phyloP scores from a whole-genome alignment of 352 stramenopile genomes.

The Phytopythium boreale region DNA sequence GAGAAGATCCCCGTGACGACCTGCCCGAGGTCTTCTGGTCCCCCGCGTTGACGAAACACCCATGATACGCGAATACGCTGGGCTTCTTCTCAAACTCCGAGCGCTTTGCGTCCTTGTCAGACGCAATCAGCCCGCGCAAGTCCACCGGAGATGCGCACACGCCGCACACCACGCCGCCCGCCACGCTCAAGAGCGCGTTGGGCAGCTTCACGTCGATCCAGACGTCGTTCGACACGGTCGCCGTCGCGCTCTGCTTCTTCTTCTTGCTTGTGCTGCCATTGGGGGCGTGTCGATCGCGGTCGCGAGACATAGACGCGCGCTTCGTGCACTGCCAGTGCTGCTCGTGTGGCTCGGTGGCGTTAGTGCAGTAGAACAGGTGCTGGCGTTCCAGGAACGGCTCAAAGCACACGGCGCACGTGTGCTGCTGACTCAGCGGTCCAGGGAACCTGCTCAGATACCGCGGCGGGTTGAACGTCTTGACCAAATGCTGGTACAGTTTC shows the following conservation, averaged over 20 bases:
- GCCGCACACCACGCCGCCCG: conserved; percentile 51
- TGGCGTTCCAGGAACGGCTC: conserved; percentile 73
- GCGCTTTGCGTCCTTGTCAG: conserved; percentile 43
- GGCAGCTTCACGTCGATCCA: conserved; percentile 55
- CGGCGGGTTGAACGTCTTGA: conserved; percentile 49
- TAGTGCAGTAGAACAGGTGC: conserved; percentile 73
- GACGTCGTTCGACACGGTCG: conserved; percentile 50
- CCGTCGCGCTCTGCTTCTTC: conserved; percentile 55
- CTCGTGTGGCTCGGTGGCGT: conserved; percentile 34
- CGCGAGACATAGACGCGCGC: conserved; percentile 24
- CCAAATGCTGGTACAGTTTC: conserved; percentile 47
- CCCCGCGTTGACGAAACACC: conserved; percentile 57
- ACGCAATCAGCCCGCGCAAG: conserved; percentile 45
- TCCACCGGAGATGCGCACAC: conserved; percentile 55
- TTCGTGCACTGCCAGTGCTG: conserved; percentile 84
- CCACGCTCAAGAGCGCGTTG: conserved; percentile 44
- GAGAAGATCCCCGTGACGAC: background rate
- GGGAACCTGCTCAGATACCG: conserved; percentile 55
- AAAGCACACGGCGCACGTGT: conserved; percentile 62
- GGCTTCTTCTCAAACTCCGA: conserved; percentile 55
- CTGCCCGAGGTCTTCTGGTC: conserved; percentile 14
- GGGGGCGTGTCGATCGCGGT: conserved; percentile 19
- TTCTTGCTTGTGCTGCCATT: conserved; percentile 24
- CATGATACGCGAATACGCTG: conserved; percentile 58
- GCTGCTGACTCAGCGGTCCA: conserved; percentile 51